These are phyloP conservation scores for Lactarius psammicola DNA, from an alignment of 768 basidiomycete genomes.

Conservation along the genomic window DNA sequence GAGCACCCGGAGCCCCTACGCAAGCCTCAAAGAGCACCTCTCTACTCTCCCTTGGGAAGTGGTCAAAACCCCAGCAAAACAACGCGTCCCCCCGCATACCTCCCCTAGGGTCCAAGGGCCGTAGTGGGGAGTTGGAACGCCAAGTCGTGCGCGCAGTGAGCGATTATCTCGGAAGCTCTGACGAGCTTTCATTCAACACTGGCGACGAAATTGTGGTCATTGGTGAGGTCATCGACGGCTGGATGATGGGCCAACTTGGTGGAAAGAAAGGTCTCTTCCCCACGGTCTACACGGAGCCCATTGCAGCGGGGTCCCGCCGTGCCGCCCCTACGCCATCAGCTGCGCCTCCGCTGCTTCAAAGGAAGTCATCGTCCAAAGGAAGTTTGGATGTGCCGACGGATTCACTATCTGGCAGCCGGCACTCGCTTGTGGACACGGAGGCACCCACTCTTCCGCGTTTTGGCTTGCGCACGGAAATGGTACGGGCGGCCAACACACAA, in stretches of 20 bases:
- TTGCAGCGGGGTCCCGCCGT: conserved; percentile 36
- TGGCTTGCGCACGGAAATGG: conserved; percentile 42
- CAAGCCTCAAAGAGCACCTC: conserved; percentile 16
- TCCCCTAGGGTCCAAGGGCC: conserved; percentile 39
- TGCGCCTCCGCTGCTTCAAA: conserved; percentile 11
- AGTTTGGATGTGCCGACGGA: conserved; percentile 11
- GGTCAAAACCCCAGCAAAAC: conserved; percentile 20
- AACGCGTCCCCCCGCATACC: conserved; percentile 18
- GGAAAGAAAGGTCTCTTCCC: conserved; percentile 83
- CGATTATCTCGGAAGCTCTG: conserved; percentile 70
- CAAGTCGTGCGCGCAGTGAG: conserved; percentile 63
- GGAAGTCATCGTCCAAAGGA: conserved; percentile 19
- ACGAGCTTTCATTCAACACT: conserved; percentile 72
- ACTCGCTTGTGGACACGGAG: conserved; percentile 29
- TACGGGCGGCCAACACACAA: conserved; percentile 29
- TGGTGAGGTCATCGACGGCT: conserved; percentile 81
- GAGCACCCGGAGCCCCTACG: conserved; percentile 34
- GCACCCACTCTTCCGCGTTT: conserved; percentile 49
- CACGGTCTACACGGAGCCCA: conserved; percentile 61
- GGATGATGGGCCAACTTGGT: conserved; percentile 83
- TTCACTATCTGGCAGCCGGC: conserved; percentile 21
- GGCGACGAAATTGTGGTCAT: conserved; percentile 77
- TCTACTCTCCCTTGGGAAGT: conserved; percentile 26
- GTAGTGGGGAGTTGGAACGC: conserved; percentile 13
- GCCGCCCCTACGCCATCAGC: conserved; percentile 32